Base-by-base conservation (phyloP, 352 stramenopile genomes). In the Phytophthora quininea region DNA sequence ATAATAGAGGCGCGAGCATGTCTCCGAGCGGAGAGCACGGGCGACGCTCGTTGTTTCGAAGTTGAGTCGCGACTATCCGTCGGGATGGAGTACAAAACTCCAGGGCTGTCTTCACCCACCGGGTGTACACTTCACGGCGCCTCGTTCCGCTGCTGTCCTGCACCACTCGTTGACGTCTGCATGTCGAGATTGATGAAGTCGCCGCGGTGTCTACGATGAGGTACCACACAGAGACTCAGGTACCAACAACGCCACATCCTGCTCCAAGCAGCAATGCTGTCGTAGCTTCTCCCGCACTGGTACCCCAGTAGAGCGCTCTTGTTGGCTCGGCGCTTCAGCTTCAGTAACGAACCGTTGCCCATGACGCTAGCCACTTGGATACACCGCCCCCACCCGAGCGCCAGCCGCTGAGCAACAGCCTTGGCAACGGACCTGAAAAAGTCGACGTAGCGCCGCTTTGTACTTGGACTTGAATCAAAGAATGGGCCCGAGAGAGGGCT, bases 1-100 rank as follows among this genome's bases (percentile, higher is more conserved):
- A 24, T 0, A 24, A 24, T 24, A 42, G 12, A 5, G 47, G 7
- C 24, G 42, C 35, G 60, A 31, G 8, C 54, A 64, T 69, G 65
- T 73, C 65, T 49, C 59, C 59, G 27, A 12, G 65, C 14, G 48
- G 46, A 73, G 65, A 73, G 65, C 54, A 54, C 32, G 51, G 56
- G 51, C 64, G 35, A 47, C 19, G 10, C 55, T 45, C 48, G n/a
- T 7, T 37, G 19, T 37, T 24, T 33, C 24, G 11, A 19, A 33
- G 35, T 40, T 40, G 35, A 6, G 35, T 11, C 35, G 35, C 35
- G 35, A 40, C 35, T 40, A 40, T 40, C 35, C 47, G 47, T 53
- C 47, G 47, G 4, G 30, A 53, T 53, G 47, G 47, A 53, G 47
- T 29, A 33, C 9, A 24, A 24, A 24, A 24, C 19, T 24, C 19